Evolutionary conservation across 495 filamentous ascomycete species (phyloP).

Genomic region (Penicilliopsis zonata): DNA sequence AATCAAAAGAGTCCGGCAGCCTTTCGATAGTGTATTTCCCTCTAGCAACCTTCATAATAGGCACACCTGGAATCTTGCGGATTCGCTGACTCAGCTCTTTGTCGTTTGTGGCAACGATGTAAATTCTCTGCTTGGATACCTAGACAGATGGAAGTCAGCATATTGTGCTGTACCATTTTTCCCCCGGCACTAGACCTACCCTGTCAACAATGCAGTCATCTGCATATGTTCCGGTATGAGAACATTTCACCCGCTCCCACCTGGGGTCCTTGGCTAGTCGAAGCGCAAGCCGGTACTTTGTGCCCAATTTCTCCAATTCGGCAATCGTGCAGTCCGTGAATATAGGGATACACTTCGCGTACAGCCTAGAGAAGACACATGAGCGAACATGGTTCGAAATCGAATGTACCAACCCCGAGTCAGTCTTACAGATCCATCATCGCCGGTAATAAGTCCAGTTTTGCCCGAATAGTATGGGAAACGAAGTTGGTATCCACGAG

Average conservation of each 20-base stretch:
- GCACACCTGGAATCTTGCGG: slow-evolving; percentile 30
- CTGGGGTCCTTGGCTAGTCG: slow-evolving; percentile 87
- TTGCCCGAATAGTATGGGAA: slow-evolving; percentile 78
- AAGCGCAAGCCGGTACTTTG: slow-evolving; percentile 78
- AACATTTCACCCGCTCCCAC: slow-evolving; percentile 73
- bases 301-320: slow-evolving; percentile 86
- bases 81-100: slow-evolving; percentile 23
- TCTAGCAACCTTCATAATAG: slow-evolving; percentile 58
- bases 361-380: slow-evolving; percentile 48
- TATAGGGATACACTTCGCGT: slow-evolving; percentile 40
- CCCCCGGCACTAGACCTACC: slow-evolving; percentile 40
- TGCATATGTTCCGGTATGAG: slow-evolving; percentile 86
- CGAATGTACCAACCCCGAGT: slow-evolving; percentile 50
- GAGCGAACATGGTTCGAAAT: slow-evolving; percentile 26
- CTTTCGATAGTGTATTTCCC: slow-evolving; percentile 91
- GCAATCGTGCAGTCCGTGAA: slow-evolving; percentile 43
- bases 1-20: slow-evolving; percentile 63
- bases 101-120: slow-evolving; percentile 89
- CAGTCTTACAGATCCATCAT: slow-evolving; percentile 60
- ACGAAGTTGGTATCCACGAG: slow-evolving; percentile 92
- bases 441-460: slow-evolving; percentile 72
- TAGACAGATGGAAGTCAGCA: slow-evolving; percentile 1
- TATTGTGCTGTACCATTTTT: not conserved
- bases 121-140: slow-evolving; percentile 57
- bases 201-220: slow-evolving; percentile 92